Percentiles rank a stretch among this genome's conserved stretches.
Conservation (phyloP, 1,284 basidiomycete species). For the Bondarzewia mesenterica region DNA sequence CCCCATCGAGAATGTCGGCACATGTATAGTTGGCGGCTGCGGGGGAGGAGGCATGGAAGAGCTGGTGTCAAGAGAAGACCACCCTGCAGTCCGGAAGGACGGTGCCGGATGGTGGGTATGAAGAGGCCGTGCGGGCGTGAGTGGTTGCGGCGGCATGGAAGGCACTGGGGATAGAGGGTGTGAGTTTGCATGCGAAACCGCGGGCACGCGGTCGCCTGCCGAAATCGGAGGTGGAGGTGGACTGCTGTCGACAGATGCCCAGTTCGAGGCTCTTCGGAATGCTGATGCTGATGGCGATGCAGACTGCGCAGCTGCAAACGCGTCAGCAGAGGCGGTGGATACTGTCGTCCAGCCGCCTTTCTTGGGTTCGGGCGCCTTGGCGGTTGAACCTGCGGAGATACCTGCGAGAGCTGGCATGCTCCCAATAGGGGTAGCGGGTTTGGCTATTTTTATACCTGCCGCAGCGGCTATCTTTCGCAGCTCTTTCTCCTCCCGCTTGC, state of each 20-base stretch:
- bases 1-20: neutral
- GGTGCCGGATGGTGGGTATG: conserved; percentile 22
- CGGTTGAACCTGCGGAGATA: conserved; percentile 6
- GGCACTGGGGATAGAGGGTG: neutral
- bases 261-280: neutral
- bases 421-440: conserved; percentile 25
- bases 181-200: neutral
- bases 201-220: neutral
- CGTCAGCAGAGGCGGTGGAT: neutral
- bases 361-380: conserved; percentile 30
- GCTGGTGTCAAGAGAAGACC: conserved; percentile 7
- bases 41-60: neutral
- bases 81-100: conserved; percentile 44
- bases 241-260: neutral
- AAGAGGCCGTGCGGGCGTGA: conserved; percentile 5
- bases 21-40: neutral
- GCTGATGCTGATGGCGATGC: neutral
- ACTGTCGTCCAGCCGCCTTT: too few relatives aligned
- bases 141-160: conserved; percentile 7
- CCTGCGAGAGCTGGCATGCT: neutral
- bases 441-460: conserved; percentile 63
- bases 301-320: neutral
- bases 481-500: too few relatives aligned
- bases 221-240: neutral
- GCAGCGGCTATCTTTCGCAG: conserved; percentile 73